phyloP scores from a whole-genome alignment of 148 eudicot genomes.

The Silene uniflora region DNA sequence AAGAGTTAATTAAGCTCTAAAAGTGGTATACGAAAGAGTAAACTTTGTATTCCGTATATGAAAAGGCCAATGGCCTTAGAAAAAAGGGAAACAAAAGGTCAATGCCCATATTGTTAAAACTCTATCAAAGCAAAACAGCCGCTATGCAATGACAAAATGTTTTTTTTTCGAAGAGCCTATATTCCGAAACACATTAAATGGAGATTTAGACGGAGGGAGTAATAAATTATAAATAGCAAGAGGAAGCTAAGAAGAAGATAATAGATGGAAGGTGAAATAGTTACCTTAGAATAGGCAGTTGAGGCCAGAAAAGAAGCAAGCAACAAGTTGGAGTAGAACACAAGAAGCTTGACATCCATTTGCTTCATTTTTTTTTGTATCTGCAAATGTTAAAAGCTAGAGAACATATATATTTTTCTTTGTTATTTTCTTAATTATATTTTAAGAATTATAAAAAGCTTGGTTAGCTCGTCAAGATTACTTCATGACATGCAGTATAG shows the following conservation, averaged over 20 bases:
- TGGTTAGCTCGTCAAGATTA: background rate
- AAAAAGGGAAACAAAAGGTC: no score
- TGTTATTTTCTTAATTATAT: background rate
- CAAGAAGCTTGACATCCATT: constrained; percentile 21
- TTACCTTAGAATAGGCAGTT: constrained; percentile 20
- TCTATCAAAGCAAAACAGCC: no score
- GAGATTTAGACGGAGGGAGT: no score
- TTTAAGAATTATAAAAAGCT: background rate
- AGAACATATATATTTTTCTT: background rate
- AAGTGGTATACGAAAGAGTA: no score
- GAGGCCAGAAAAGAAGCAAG: constrained; percentile 13
- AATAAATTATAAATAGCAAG: no score
- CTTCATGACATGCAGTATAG: background rate
- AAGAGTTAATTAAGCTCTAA: no score
- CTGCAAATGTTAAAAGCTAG: background rate
- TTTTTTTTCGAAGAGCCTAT: no score
- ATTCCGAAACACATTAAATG: no score
- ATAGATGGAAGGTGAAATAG: background rate
- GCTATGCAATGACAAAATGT: no score
- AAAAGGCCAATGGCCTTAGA: no score
- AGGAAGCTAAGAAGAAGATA: background rate
- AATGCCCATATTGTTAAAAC: no score
- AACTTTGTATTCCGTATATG: no score
- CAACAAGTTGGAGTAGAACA: constrained; percentile 4
- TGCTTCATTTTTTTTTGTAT: background rate